Base-by-base conservation (phyloP, 2,329 filamentous ascomycete species). In the Nectriaceae sp. region DNA sequence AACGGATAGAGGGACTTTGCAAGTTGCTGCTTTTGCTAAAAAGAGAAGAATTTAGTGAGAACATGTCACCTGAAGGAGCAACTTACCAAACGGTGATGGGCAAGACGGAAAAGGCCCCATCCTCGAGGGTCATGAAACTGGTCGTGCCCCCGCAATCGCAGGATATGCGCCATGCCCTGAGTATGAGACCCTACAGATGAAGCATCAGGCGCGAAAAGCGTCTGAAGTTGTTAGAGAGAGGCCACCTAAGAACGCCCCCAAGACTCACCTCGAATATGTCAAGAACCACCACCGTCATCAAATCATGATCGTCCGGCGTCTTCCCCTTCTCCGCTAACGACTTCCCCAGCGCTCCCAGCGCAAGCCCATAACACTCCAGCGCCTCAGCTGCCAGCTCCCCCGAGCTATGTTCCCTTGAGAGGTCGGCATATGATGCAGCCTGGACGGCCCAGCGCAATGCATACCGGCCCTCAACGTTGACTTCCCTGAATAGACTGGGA, bases 221-320 rank as follows among this genome's bases (percentile, higher is more conserved):
- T 65, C 70, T 71, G 3, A 6, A 31, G 24, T 16, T 13, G 38
- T 52, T 4, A 49, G 36, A 31, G 18, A 42, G 21, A 38, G 37
- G 13, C 5, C n/a, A n/a, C n/a, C n/a, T n/a, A n/a, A n/a, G n/a
- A n/a, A n/a, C n/a, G n/a, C n/a, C n/a, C n/a, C n/a, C n/a, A n/a
- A n/a, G n/a, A n/a, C 24, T 29, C 53, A 69, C 69, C 61, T 74
- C 70, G 33, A 73, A 73, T 2, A 73, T 62, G 40, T 73, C 70
- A 11, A 74, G 50, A 18, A 73, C 55, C 11, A 73, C 70, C 2
- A 69, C 61, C 3, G 70, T 65, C 70, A 74, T 72, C 15, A 74
- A 55, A 40, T 70, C 66, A 50, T 70, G 66, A 46, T 73, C 71
- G 50, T 71, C 69, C 4, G 68, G 68, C 1, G 54, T 49, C 50